phyloP scores from a whole-genome alignment of 1,284 basidiomycete genomes.

The Trichosporon coremiiforme region DNA sequence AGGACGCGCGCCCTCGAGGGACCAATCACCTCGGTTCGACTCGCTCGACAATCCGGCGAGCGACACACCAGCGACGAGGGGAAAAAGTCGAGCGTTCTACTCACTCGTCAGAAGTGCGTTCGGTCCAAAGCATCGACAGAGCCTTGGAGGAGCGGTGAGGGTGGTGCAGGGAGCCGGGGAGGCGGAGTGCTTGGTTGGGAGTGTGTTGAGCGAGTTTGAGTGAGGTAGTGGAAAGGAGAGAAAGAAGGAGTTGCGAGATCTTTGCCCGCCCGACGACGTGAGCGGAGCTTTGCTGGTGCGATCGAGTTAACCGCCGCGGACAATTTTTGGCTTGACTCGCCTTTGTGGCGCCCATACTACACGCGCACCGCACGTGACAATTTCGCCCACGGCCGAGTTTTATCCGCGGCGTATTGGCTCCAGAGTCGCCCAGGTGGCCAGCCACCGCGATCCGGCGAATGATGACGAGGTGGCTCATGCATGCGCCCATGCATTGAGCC shows the following conservation, averaged over 20 bases:
- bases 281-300: neutral
- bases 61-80: neutral
- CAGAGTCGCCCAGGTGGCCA: neutral
- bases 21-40: neutral
- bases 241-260: neutral
- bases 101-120: conserved; percentile 57
- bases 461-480: conserved; percentile 4
- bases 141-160: conserved; percentile 9
- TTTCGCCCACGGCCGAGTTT: conserved; percentile 13
- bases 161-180: conserved; percentile 17
- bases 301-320: conserved; percentile 20
- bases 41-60: neutral
- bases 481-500: neutral
- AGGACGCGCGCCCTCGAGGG: conserved; percentile 1
- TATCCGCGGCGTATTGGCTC: neutral
- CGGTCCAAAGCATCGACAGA: conserved; percentile 51
- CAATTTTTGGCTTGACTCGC: conserved; percentile 17
- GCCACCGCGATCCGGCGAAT: neutral
- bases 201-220: neutral
- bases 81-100: conserved; percentile 26
- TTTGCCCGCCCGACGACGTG: neutral
- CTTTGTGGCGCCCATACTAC: conserved; percentile 1
- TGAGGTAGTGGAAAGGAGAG: conserved; percentile 17
- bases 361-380: conserved; percentile 1
- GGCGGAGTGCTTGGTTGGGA: neutral